These are phyloP conservation scores for Zygoascus meyerae DNA, from an alignment of 1,139 yeast species.

Conservation along the genomic window DNA sequence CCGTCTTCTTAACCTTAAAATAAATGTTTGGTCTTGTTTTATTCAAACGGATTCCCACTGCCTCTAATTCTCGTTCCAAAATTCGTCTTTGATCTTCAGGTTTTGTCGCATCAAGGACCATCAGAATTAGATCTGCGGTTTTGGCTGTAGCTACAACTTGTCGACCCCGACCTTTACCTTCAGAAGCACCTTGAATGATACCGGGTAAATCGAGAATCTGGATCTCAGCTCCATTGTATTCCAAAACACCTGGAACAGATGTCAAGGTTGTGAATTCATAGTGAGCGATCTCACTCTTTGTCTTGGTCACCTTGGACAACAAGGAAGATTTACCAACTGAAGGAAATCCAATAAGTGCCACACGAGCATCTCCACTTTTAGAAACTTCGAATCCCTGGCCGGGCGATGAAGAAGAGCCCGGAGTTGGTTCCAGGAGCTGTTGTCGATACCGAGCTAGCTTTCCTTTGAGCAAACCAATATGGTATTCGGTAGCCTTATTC, in stretches of 20 bases:
- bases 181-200: constrained; percentile 93
- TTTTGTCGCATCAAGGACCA: constrained; percentile 95
- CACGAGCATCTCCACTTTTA: constrained; percentile 95
- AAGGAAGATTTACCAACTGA: constrained; percentile 96
- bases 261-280: constrained; percentile 95
- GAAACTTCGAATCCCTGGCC: constrained; percentile 95
- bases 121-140: constrained; percentile 85
- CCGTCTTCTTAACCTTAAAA: constrained; percentile 74
- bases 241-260: constrained; percentile 91
- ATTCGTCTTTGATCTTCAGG: constrained; percentile 82
- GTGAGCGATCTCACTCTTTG: constrained; percentile 90
- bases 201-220: constrained; percentile 97
- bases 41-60: constrained; percentile 88
- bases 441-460: constrained; percentile 91
- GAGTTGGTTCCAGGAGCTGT: constrained; percentile 85
- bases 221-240: constrained; percentile 93
- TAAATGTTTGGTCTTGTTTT: constrained; percentile 75
- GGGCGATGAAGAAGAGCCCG: constrained; percentile 63
- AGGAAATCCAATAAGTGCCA: constrained; percentile 92
- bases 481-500: constrained; percentile 97
- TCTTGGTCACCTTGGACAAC: constrained; percentile 76
- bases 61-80: constrained; percentile 82
- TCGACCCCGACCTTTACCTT: constrained; percentile 96
- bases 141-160: constrained; percentile 95
- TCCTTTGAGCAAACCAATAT: constrained; percentile 87